Conservation (phyloP, 768 basidiomycete species). For the Rhizopogon vinicolor region DNA sequence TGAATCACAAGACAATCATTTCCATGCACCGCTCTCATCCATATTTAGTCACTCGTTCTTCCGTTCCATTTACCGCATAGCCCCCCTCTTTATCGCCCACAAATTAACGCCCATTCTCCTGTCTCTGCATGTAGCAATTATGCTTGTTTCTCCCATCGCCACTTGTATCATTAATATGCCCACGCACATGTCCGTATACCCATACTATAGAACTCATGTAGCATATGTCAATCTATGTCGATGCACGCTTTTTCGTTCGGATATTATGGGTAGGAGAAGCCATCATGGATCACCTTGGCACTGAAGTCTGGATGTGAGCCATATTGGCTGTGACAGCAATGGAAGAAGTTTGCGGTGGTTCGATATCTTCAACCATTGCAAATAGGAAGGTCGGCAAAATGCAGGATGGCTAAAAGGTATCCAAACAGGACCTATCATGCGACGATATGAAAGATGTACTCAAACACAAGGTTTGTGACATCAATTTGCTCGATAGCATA, state of each 20-base stretch:
- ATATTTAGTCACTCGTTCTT: background rate
- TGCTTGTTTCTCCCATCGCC: background rate
- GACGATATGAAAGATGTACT: background rate
- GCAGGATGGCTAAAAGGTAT: too few relatives aligned
- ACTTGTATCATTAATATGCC: background rate
- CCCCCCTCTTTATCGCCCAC: background rate
- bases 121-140: background rate
- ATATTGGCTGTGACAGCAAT: background rate
- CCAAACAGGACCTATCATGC: background rate
- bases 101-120: background rate
- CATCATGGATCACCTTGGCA: background rate
- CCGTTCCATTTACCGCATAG: background rate
- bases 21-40: background rate
- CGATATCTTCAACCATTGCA: background rate
- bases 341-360: background rate
- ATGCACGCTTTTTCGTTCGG: background rate
- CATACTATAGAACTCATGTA: background rate
- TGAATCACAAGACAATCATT: background rate
- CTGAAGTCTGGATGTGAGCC: background rate
- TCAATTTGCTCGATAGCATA: background rate
- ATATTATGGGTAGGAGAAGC: background rate
- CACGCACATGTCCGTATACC: background rate
- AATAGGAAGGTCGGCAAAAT: too few relatives aligned
- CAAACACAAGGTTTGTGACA: background rate
- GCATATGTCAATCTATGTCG: background rate